A percentile compares a stretch with the other conserved stretches of the same genome.
phyloP scores from a whole-genome alignment of 352 stramenopile species.

The Phytophthora podocarpi region DNA sequence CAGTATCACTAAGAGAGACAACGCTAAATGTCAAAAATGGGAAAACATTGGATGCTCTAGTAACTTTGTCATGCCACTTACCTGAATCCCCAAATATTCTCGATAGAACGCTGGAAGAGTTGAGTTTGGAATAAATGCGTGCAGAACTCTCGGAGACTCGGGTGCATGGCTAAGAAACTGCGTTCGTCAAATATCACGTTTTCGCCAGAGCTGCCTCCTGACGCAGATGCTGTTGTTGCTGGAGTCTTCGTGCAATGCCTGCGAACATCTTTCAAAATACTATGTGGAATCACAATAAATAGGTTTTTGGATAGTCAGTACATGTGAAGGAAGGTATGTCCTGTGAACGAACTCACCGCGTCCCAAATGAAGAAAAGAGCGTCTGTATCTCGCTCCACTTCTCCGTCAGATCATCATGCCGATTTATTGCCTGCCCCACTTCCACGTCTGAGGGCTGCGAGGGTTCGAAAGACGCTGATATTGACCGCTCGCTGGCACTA shows the following conservation, averaged over 20 bases:
- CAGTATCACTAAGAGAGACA: slow-evolving; percentile 8
- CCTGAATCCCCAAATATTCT: slow-evolving; percentile 35
- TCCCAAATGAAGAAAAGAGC: slow-evolving; percentile 57
- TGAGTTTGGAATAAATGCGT: slow-evolving; percentile 76
- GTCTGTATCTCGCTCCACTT: slow-evolving; percentile 66
- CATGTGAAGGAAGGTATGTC: too few relatives aligned
- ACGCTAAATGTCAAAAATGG: slow-evolving; percentile 10
- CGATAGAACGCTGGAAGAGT: slow-evolving; percentile 73
- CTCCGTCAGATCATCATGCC: slow-evolving; percentile 56
- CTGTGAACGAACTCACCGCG: too few relatives aligned
- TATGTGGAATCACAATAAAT: slow-evolving; percentile 20
- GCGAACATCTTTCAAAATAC: slow-evolving; percentile 64
- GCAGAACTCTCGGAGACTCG: slow-evolving; percentile 66
- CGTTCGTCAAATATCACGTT: slow-evolving; percentile 56
- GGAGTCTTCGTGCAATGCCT: slow-evolving; percentile 53
- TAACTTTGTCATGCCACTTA: too few relatives aligned
- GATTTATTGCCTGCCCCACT: slow-evolving; percentile 25
- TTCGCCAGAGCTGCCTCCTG: slow-evolving; percentile 1
- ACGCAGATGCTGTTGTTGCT: too few relatives aligned
- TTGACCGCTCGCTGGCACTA: not conserved
- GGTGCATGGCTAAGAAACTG: slow-evolving; percentile 59
- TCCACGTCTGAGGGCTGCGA: slow-evolving; percentile 34
- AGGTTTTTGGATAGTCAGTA: too few relatives aligned
- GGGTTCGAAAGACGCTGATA: slow-evolving; percentile 22
- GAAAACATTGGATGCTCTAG: too few relatives aligned